These are phyloP conservation scores for Biscogniauxia mediterranea DNA, from an alignment of 2,329 filamentous ascomycete species.

Conservation along the genomic window DNA sequence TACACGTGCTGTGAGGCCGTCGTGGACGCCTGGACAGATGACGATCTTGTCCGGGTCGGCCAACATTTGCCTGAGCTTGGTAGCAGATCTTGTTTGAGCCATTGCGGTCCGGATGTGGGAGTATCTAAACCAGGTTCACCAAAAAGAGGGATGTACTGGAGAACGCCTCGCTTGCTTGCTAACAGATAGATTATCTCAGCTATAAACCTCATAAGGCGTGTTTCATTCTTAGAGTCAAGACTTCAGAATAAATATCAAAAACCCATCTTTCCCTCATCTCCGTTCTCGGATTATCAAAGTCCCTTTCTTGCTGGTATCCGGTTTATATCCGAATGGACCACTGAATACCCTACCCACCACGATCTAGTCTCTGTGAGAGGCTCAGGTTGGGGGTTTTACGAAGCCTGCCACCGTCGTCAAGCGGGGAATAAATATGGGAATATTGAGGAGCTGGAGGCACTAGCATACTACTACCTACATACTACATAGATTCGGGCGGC, in stretches of 20 bases:
- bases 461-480: neutral
- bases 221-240: neutral
- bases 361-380: neutral
- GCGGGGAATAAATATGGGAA: neutral
- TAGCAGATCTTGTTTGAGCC: constrained; percentile 21
- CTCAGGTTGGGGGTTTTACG: neutral
- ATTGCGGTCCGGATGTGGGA: constrained; percentile 3
- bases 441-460: neutral
- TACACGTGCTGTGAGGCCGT: constrained; percentile 64
- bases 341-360: neutral
- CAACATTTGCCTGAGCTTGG: constrained; percentile 41
- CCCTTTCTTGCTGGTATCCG: neutral
- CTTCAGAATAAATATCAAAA: neutral
- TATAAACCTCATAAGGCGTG: neutral
- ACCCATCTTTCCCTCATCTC: neutral
- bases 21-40: constrained; percentile 65
- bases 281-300: neutral
- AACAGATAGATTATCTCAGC: neutral
- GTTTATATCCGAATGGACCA: neutral
- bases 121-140: neutral
- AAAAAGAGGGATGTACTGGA: neutral
- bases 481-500: neutral
- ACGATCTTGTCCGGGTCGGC: constrained; percentile 42
- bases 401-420: neutral
- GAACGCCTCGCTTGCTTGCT: neutral